Evolutionary conservation across 2,329 filamentous ascomycete species (phyloP).

Genomic region (Alternaria angustiovoidea): DNA sequence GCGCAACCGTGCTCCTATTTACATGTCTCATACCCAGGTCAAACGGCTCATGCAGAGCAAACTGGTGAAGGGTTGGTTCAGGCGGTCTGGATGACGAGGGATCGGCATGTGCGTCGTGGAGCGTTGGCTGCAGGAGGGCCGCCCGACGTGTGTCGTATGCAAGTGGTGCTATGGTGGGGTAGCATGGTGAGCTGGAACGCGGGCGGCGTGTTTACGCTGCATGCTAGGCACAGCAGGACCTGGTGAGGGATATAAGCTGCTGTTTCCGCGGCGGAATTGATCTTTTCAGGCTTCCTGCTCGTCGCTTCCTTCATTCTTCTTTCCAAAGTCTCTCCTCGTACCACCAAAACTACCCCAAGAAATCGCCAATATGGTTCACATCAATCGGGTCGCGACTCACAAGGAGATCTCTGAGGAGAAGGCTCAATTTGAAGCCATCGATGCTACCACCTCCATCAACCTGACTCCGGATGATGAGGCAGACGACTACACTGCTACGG

Average conservation of each 20-base stretch:
- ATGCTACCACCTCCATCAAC: constrained; percentile 27
- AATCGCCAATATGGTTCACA: constrained; percentile 57
- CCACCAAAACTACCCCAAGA: not conserved
- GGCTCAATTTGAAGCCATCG: constrained; percentile 29
- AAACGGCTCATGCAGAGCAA: not conserved
- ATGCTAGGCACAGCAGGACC: not conserved
- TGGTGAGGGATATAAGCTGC: constrained; percentile 22
- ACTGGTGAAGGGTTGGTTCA: not conserved
- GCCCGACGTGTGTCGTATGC: constrained; percentile 9
- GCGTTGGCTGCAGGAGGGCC: constrained; percentile 10
- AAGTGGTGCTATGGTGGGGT: constrained; percentile 24
- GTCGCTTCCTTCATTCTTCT: not conserved
- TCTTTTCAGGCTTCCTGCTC: not conserved
- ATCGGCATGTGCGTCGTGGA: constrained; percentile 5
- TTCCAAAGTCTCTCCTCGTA: not conserved
- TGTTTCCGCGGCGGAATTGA: not conserved
- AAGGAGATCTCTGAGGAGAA: constrained; percentile 47
- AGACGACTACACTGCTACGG: constrained; percentile 74
- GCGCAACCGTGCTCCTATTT: constrained; percentile 1
- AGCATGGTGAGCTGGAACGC: constrained; percentile 14
- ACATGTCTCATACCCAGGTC: not conserved
- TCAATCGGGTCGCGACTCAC: constrained; percentile 55
- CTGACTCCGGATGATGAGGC: constrained; percentile 44
- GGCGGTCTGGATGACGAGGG: constrained; percentile 4
- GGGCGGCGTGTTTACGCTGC: constrained; percentile 5